Evolutionary conservation across 345 rosid genomes (phyloP), one percentile per base, ranked within the genome.

Genomic region (Gynandropsis gynandra): DNA sequence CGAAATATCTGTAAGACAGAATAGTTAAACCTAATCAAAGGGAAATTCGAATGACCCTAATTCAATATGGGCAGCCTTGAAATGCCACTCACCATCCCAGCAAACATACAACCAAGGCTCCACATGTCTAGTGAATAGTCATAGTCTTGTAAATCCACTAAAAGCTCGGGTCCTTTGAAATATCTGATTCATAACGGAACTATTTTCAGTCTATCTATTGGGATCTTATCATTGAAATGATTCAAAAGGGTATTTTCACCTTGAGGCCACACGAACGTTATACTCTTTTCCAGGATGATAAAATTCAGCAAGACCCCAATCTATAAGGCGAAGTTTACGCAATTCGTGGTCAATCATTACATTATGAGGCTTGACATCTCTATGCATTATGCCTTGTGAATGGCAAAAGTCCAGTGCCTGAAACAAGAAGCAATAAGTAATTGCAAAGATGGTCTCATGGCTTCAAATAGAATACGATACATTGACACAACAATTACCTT

Each of bases 81-180:
- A n/a, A n/a, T n/a, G n/a, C n/a, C 12, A 65, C 89, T 74, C 50
- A 92, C 98, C 98, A 92, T 92, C 64, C 97, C 98, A 14, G 97
- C 97, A 76, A 92, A 85, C 98, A 87, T 92, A 66, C 98, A 92
- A 19, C 97, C 97, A 48, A 92, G 97, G 78, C 98, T 92, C 98
- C 98, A 92, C 90, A 92, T 87, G 63, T 87, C 98, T 71, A 87
- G 70, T 8, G 98, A 92, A 71, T 92, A 92, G 69, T 92, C 98
- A 69, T 92, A 92, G 66, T 87, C 98, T 72, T 82, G 97, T 36
- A 92, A 76, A 63, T 92, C 97, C 50, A 92, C 93, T 1, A 87
- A 77, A 67, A 92, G 95, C 58, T 92, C 98, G 0, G 98, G 98
- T 27, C 98, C 98, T 72, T 92, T 92, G 42, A 85, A 92, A 76